phyloP scores from a whole-genome alignment of 2,329 filamentous ascomycete genomes.

The Hypoxylon sp. region DNA sequence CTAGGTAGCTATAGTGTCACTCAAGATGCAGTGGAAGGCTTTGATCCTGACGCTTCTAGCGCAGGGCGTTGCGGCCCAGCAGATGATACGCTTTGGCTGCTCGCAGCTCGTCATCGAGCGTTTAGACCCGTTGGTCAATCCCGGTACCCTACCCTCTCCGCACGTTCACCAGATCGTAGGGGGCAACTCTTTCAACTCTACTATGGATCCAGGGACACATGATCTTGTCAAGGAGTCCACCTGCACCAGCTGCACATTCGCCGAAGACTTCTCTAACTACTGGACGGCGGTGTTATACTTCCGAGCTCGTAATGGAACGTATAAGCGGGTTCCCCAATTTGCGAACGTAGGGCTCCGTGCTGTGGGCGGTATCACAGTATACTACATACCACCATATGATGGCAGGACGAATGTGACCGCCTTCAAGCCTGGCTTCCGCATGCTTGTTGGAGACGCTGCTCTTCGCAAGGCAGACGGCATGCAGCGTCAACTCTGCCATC shows the following conservation, averaged over 20 bases:
- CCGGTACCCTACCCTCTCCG: slow-evolving; percentile 47
- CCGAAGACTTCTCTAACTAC: slow-evolving; percentile 51
- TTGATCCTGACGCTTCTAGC: slow-evolving; percentile 43
- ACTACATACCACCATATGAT: slow-evolving; percentile 53
- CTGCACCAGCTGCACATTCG: slow-evolving; percentile 51
- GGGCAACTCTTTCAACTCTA: slow-evolving; percentile 52
- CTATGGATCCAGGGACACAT: slow-evolving; percentile 46
- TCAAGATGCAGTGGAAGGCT: slow-evolving; percentile 46
- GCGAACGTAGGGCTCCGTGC: slow-evolving; percentile 50
- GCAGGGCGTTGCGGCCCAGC: slow-evolving; percentile 48
- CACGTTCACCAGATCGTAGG: slow-evolving; percentile 53
- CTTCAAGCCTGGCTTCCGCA: slow-evolving; percentile 62
- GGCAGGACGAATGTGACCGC: slow-evolving; percentile 59
- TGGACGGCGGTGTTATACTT: slow-evolving; percentile 52
- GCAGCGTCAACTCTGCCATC: slow-evolving; percentile 57
- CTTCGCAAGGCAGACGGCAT: slow-evolving; percentile 45
- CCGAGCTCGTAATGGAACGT: slow-evolving; percentile 49
- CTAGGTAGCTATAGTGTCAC: neutral
- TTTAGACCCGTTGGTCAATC: slow-evolving; percentile 52
- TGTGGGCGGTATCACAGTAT: slow-evolving; percentile 52
- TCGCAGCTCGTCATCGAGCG: slow-evolving; percentile 53
- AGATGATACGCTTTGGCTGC: slow-evolving; percentile 55
- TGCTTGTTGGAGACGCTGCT: slow-evolving; percentile 60
- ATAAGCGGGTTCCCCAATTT: slow-evolving; percentile 51
- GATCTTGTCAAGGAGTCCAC: slow-evolving; percentile 49